Evolutionary conservation across 345 rosid genomes (phyloP).

Genomic region (Garcia nutans): DNA sequence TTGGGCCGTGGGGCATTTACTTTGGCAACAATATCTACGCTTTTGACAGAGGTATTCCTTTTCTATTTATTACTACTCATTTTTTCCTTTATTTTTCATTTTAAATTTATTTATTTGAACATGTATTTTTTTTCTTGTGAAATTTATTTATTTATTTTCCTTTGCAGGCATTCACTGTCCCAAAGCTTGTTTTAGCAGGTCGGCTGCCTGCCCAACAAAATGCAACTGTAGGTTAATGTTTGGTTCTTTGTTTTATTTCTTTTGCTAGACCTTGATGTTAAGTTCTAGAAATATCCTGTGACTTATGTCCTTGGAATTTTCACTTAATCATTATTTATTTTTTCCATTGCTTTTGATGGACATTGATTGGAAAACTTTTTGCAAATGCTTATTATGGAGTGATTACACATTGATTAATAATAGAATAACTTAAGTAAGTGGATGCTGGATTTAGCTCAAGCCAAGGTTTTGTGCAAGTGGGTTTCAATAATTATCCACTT

Average conservation of each 20-base stretch:
- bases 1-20: slow-evolving; percentile 98
- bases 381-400: not conserved
- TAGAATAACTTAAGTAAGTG: too few species aligned
- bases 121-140: slow-evolving; percentile 15
- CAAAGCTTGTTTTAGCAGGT: slow-evolving; percentile 97
- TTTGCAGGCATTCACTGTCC: slow-evolving; percentile 85
- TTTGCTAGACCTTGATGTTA: not conserved
- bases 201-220: slow-evolving; percentile 97
- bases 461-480: too few species aligned
- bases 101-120: slow-evolving; percentile 25
- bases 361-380: not conserved
- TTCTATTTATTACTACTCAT: not conserved
- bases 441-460: too few species aligned
- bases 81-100: not conserved
- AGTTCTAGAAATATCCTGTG: not conserved
- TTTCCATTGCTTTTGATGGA: not conserved
- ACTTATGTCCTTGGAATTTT: not conserved
- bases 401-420: too few species aligned
- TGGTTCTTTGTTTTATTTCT: not conserved
- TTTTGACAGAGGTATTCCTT: slow-evolving; percentile 69
- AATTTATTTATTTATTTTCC: slow-evolving; percentile 24
- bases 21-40: slow-evolving; percentile 86
- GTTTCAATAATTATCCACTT: too few species aligned
- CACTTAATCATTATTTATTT: not conserved
- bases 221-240: slow-evolving; percentile 78